These are phyloP conservation scores for Salix purpurea DNA, from an alignment of 345 rosid species.

Conservation along the genomic window DNA sequence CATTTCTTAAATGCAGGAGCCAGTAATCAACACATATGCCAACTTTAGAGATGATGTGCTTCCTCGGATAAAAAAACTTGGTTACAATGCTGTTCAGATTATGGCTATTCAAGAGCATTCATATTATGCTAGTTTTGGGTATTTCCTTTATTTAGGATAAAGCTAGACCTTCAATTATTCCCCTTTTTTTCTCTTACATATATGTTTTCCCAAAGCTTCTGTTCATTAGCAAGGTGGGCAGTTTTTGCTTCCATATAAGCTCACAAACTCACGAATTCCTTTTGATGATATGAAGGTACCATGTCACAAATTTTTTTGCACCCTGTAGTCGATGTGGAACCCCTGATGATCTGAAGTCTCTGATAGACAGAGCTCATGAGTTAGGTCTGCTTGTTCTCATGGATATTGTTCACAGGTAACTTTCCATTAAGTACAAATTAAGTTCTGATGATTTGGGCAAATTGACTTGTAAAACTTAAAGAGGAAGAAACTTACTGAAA, in stretches of 20 bases:
- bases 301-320: conserved; percentile 90
- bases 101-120: conserved; percentile 99
- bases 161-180: not conserved
- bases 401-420: conserved; percentile 98
- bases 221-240: not conserved
- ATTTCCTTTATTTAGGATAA: conserved; percentile 21
- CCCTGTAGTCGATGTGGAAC: conserved; percentile 98
- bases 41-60: conserved; percentile 93
- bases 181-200: not conserved
- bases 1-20: conserved; percentile 57
- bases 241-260: conserved; percentile 12
- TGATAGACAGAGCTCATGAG: conserved; percentile 94
- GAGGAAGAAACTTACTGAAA: not conserved
- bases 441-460: not conserved
- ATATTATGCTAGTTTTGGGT: conserved; percentile 98
- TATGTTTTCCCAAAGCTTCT: not conserved
- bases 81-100: conserved; percentile 94
- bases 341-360: conserved; percentile 92
- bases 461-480: not conserved
- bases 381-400: conserved; percentile 89
- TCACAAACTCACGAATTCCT: conserved; percentile 10
- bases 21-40: conserved; percentile 72
- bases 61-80: conserved; percentile 90
- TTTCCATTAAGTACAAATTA: not conserved
- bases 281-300: conserved; percentile 64